Percentiles rank a stretch among this genome's conserved stretches.
Conservation (phyloP, 2,329 filamentous ascomycete species). For the Trichoderma citrinoviride region DNA sequence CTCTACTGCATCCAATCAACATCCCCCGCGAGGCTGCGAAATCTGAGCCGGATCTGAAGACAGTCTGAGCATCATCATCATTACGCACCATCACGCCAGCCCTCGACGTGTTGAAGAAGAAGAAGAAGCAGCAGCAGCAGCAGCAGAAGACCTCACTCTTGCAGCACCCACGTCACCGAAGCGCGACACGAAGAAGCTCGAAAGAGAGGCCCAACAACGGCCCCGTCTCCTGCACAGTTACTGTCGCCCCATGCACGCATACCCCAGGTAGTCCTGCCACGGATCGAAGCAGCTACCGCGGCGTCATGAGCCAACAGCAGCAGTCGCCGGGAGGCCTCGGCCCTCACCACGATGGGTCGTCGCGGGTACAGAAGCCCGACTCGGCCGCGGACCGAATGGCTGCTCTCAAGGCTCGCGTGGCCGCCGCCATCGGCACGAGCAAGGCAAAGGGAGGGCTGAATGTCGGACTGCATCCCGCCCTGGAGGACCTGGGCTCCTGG, state of each 20-base stretch:
- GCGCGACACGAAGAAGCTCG: too few species aligned
- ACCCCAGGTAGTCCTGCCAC: not conserved
- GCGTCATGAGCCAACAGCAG: conserved; percentile 51
- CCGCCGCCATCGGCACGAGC: conserved; percentile 64
- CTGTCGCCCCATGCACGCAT: not conserved
- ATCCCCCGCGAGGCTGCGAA: too few species aligned
- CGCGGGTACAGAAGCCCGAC: conserved; percentile 55
- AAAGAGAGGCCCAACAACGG: too few species aligned
- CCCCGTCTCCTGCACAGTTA: not conserved
- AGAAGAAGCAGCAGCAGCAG: too few species aligned
- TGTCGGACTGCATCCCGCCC: conserved; percentile 73
- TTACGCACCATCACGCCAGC: too few species aligned
- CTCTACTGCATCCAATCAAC: too few species aligned
- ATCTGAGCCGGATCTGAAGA: too few species aligned
- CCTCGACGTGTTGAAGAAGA: too few species aligned
- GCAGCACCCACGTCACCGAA: not conserved
- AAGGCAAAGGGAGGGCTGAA: conserved; percentile 67
- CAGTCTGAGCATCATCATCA: too few species aligned
- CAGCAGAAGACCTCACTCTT: too few species aligned
- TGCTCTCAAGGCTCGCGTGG: conserved; percentile 75
- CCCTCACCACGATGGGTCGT: conserved; percentile 54
- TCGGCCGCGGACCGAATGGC: conserved; percentile 66
- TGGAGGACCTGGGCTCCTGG: conserved; percentile 56
- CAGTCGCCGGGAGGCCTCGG: conserved; percentile 49
- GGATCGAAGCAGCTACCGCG: not conserved